These are phyloP conservation scores for Tubosaeta sp. DNA, from an alignment of 768 basidiomycete genomes.

Conservation along the genomic window DNA sequence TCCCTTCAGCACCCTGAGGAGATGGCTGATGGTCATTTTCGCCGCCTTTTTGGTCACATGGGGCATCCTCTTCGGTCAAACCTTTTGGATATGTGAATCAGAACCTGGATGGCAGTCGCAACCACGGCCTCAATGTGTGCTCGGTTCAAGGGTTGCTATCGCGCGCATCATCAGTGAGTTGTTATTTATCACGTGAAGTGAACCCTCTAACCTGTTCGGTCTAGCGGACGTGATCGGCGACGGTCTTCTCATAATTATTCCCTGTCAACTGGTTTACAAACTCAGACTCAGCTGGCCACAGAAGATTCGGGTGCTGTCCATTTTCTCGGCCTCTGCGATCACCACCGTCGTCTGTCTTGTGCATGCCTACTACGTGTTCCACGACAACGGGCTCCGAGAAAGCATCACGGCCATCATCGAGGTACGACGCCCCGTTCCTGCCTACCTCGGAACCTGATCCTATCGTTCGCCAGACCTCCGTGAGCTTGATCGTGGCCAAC, in stretches of 20 bases:
- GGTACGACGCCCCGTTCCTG: not conserved
- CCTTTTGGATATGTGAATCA: conserved; percentile 4
- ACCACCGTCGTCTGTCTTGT: not conserved
- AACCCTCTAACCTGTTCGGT: not conserved
- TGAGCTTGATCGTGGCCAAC: conserved; percentile 2
- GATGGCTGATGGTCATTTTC: not conserved
- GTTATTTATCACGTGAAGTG: not conserved
- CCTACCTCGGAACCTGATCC: no score
- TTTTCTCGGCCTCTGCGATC: conserved; percentile 5
- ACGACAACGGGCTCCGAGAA: not conserved
- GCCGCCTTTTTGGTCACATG: not conserved
- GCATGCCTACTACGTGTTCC: conserved; percentile 1
- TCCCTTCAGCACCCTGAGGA: not conserved
- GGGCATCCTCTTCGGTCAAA: conserved; percentile 3
- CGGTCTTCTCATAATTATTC: not conserved
- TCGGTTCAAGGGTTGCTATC: not conserved
- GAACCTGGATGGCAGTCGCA: not conserved
- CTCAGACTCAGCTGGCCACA: not conserved
- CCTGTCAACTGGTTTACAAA: conserved; percentile 1
- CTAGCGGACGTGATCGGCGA: conserved; percentile 4
- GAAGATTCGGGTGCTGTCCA: conserved; percentile 2
- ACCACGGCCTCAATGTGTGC: not conserved
- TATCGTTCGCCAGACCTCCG: not conserved
- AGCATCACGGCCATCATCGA: not conserved
- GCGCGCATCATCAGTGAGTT: not conserved